These are phyloP conservation scores for Sphagnum contortum DNA, from an alignment of 225 moss, liverwort and hornwort genomes.

Conservation along the genomic window DNA sequence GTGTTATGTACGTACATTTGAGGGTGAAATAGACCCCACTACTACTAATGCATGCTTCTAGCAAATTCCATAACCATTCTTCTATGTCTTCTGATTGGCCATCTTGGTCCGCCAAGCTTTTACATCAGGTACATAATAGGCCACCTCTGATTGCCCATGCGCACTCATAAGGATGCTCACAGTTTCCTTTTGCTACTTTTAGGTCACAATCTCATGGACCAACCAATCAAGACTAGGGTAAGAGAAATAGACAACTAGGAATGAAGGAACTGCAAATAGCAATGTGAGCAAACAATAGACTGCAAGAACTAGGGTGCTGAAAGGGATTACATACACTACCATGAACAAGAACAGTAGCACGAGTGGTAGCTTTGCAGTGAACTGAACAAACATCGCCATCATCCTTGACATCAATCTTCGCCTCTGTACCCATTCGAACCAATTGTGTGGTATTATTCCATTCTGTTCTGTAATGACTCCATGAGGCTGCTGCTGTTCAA, in stretches of 20 bases:
- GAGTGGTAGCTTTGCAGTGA: slow-evolving; percentile 67
- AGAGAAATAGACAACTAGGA: slow-evolving; percentile 80
- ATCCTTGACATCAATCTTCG: slow-evolving; percentile 30
- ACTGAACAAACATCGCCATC: slow-evolving; percentile 40
- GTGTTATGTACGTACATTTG: too few species aligned
- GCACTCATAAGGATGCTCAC: too few species aligned
- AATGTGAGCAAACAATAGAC: slow-evolving; percentile 64
- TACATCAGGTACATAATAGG: too few species aligned
- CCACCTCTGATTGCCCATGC: too few species aligned
- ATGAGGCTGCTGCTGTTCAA: slow-evolving; percentile 10
- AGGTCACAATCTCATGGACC: slow-evolving; percentile 64
- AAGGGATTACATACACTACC: slow-evolving; percentile 70
- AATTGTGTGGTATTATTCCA: slow-evolving; percentile 11
- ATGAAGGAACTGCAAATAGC: slow-evolving; percentile 77
- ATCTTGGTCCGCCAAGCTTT: too few species aligned
- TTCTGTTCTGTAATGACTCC: slow-evolving; percentile 9
- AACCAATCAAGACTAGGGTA: slow-evolving; percentile 93
- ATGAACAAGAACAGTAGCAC: slow-evolving; percentile 74
- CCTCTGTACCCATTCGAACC: slow-evolving; percentile 39
- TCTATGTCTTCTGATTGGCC: too few species aligned
- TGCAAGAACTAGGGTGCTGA: slow-evolving; percentile 76
- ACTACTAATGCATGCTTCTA: too few species aligned
- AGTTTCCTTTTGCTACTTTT: slow-evolving; percentile 1
- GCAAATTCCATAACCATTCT: too few species aligned
- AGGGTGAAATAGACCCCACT: too few species aligned